phyloP scores from a whole-genome alignment of 768 basidiomycete species.

The Termitomyces sp. region DNA sequence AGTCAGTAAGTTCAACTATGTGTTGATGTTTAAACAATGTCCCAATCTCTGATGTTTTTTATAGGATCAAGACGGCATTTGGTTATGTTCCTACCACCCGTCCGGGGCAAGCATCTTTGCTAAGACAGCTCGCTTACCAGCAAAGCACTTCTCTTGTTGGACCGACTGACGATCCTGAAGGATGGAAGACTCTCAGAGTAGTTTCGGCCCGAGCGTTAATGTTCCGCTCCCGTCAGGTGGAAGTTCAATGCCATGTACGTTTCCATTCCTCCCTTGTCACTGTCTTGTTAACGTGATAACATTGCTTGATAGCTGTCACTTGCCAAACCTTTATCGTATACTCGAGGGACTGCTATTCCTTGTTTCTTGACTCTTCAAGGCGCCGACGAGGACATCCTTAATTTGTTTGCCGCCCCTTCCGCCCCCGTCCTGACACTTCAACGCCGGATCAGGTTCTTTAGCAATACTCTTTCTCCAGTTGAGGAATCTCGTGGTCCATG shows the following conservation, averaged over 20 bases:
- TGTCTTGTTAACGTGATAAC: not conserved
- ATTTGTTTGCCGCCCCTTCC: conserved; percentile 38
- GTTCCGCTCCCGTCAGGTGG: conserved; percentile 34
- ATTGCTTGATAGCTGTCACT: conserved; percentile 37
- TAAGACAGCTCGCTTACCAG: conserved; percentile 49
- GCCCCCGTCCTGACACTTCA: conserved; percentile 36
- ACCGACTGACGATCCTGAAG: conserved; percentile 46
- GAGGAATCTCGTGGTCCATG: conserved; percentile 36
- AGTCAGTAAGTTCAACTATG: conserved; percentile 33
- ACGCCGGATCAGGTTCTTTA: conserved; percentile 40
- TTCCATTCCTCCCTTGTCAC: not conserved
- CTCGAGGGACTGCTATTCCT: conserved; percentile 47
- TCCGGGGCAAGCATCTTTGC: conserved; percentile 41
- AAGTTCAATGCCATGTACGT: conserved; percentile 41
- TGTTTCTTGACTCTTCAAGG: conserved; percentile 41
- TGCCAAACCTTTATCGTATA: conserved; percentile 46
- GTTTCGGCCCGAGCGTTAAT: conserved; percentile 38
- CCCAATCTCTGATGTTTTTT: not conserved
- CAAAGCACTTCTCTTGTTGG: conserved; percentile 40
- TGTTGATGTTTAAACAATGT: not conserved
- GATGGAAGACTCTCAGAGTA: conserved; percentile 45
- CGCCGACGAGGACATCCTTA: conserved; percentile 33
- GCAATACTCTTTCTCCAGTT: conserved; percentile 25
- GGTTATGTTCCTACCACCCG: conserved; percentile 47
- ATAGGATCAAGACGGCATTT: conserved; percentile 50